Base-by-base conservation (phyloP, 805 yeast genomes). In the Teunomyces lycoperdinae region DNA sequence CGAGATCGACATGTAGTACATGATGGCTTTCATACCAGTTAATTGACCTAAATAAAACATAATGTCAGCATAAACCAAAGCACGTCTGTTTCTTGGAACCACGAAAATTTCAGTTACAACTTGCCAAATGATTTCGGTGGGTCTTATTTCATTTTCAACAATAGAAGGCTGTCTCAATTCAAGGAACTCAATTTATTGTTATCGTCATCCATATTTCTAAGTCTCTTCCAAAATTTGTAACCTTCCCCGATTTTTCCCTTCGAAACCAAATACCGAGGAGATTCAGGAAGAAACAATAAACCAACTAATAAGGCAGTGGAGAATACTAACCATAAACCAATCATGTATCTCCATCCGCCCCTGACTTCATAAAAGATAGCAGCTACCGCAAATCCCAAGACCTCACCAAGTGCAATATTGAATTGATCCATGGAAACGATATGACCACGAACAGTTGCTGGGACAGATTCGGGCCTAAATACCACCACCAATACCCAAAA, bases 11-110 rank as follows among this genome's bases (percentile, higher is more conserved):
- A 82, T 74, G 63, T 83, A 79, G 68, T 82, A 83, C 79, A 82
- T 73, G 49, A 83, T 77, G 35, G 83, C 87, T 57, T 83, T 83
- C 55, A 83, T 78, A 70, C 87, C 87, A 4, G 87, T 81, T 67
- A 83, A 74, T 62, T 83, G 88, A 44, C 85, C 85, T 47, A 81
- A 68, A 54, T 76, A 64, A 47, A 81, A 73, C 85, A 82, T 81
- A 54, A 78, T 73, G 45, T 70, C 69, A 8, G 86, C 75, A 60
- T 81, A 82, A 16, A 79, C 63, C 40, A 83, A 68, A 9, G 87
- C 84, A 58, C 87, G 77, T 54, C 87, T 76, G 60, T 77, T 78
- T 63, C 88, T 76, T 41, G 84, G 76, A 46, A 76, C 69, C 10
- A 73, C 68, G 63, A 83, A 63, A 52, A 83, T 69, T 51, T 83